Evolutionary conservation across 2,329 filamentous ascomycete species (phyloP).

Genomic region (Arachnomyces sp.): DNA sequence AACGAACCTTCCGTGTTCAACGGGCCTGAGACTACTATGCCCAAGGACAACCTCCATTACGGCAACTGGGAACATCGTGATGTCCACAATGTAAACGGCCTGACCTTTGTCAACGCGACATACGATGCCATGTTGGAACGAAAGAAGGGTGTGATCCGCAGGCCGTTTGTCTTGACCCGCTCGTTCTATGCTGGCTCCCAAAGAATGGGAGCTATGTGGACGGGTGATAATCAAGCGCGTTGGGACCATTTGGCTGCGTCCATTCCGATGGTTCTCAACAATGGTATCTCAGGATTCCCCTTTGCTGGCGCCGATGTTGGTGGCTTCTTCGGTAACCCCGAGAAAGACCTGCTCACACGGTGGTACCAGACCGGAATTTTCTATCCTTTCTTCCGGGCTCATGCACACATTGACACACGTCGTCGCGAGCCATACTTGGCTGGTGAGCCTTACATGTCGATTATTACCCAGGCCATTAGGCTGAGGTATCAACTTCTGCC

Average conservation of each 20-base stretch:
- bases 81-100: constrained; percentile 87
- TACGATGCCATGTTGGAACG: constrained; percentile 75
- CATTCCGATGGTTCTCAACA: constrained; percentile 86
- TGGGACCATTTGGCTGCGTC: constrained; percentile 88
- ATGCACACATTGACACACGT: constrained; percentile 93
- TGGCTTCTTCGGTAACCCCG: constrained; percentile 95
- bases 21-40: constrained; percentile 96
- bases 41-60: constrained; percentile 90
- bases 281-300: constrained; percentile 86
- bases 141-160: constrained; percentile 73
- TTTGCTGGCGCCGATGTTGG: constrained; percentile 94
- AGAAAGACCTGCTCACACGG: constrained; percentile 78
- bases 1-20: constrained; percentile 99
- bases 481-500: constrained; percentile 84
- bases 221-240: constrained; percentile 87
- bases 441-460: constrained; percentile 73
- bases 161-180: constrained; percentile 87
- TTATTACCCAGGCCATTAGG: constrained; percentile 79
- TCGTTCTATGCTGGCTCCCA: constrained; percentile 90
- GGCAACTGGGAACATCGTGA: constrained; percentile 95
- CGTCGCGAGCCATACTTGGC: constrained; percentile 87
- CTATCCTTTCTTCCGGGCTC: constrained; percentile 96
- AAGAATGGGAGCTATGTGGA: constrained; percentile 93
- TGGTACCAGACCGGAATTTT: constrained; percentile 98
- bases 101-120: constrained; percentile 93